These are phyloP conservation scores for Podila verticillata DNA, from an alignment of 192 early-diverging fungal genomes.

Conservation along the genomic window DNA sequence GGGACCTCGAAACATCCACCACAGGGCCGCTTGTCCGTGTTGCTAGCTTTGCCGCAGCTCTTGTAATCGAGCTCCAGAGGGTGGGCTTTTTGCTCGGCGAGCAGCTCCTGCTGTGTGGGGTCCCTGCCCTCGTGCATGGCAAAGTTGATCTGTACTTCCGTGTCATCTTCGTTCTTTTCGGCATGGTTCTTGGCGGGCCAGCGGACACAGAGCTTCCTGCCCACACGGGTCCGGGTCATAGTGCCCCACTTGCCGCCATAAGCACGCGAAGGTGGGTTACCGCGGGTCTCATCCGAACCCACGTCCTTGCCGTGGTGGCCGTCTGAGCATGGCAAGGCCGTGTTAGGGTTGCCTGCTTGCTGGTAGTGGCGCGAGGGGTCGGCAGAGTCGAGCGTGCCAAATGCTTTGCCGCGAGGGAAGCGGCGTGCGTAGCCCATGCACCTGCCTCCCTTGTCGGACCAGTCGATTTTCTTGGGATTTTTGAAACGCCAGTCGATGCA, in stretches of 20 bases:
- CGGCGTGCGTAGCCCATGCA: constrained; percentile 35
- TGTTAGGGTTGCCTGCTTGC: constrained; percentile 28
- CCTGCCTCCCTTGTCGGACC: constrained; percentile 13
- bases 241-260: constrained; percentile 30
- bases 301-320: constrained; percentile 20
- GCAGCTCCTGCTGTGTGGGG: constrained; percentile 3
- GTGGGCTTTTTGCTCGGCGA: too few species aligned
- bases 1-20: constrained; percentile 51
- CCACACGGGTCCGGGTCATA: constrained; percentile 14
- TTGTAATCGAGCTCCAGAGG: too few species aligned
- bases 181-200: constrained; percentile 54
- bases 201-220: constrained; percentile 27
- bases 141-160: constrained; percentile 38
- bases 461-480: constrained; percentile 12
- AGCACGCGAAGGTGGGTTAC: constrained; percentile 1
- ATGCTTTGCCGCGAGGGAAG: constrained; percentile 7
- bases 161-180: constrained; percentile 36
- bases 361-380: constrained; percentile 46
- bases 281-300: constrained; percentile 32
- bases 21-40: background rate
- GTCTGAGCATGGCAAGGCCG: constrained; percentile 36
- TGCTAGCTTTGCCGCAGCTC: too few species aligned
- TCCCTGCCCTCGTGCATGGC: constrained; percentile 17
- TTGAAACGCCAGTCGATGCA: constrained; percentile 44
- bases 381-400: constrained; percentile 24